phyloP scores from a whole-genome alignment of 345 rosid species.

The Streptanthus diversifolius region DNA sequence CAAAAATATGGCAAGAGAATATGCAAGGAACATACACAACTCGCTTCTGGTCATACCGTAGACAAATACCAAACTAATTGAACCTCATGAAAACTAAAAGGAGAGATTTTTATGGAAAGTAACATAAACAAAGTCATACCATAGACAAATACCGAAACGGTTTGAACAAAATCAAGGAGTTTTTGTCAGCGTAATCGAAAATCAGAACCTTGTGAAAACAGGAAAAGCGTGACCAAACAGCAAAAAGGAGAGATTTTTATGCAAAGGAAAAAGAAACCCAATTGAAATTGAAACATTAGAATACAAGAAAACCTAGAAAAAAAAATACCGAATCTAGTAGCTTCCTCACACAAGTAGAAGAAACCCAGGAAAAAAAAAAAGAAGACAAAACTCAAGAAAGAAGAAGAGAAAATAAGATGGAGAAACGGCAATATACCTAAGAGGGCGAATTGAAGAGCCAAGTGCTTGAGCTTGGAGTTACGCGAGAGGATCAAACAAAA shows the following conservation, averaged over 20 bases:
- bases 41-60: background rate
- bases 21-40: background rate
- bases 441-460: slow-evolving; percentile 3
- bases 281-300: background rate
- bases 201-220: background rate
- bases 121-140: slow-evolving; percentile 2
- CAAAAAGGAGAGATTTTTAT: background rate
- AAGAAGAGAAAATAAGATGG: background rate
- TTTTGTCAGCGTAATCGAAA: background rate
- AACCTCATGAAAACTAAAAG: too few relatives aligned
- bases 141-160: background rate
- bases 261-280: slow-evolving; percentile 2
- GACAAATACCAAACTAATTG: background rate
- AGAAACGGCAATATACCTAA: slow-evolving; percentile 19
- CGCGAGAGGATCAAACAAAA: slow-evolving; percentile 17
- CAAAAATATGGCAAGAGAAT: background rate
- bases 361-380: background rate
- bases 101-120: too few relatives aligned
- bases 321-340: background rate
- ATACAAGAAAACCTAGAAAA: background rate
- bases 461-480: background rate
- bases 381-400: background rate
- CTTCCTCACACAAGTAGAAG: slow-evolving; percentile 3
- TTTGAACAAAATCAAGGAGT: background rate
- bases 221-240: background rate